Conservation (phyloP, 1,284 basidiomycete species). For the Microbotryum intermedium region DNA sequence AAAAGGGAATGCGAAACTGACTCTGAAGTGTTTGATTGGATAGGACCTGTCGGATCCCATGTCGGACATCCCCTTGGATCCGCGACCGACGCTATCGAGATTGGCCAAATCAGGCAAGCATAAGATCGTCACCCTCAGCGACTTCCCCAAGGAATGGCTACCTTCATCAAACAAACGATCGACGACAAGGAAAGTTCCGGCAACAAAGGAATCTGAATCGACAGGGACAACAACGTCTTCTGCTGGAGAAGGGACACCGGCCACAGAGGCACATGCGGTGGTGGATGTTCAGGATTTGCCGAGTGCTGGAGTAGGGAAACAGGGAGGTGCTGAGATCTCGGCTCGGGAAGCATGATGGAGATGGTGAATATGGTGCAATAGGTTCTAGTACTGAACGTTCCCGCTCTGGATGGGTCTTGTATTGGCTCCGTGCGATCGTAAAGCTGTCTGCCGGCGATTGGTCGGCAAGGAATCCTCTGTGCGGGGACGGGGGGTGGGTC, state of each 20-base stretch:
- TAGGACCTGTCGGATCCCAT: slow-evolving; percentile 31
- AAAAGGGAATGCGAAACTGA: neutral
- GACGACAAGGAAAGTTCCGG: neutral
- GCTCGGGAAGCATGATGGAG: too few species aligned
- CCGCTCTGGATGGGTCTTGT: too few species aligned
- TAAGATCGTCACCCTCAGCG: slow-evolving; percentile 30
- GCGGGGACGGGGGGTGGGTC: too few species aligned
- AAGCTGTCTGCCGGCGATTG: too few species aligned
- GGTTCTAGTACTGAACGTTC: too few species aligned
- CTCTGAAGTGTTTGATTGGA: neutral
- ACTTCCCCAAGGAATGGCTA: slow-evolving; percentile 41
- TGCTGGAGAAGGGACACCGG: too few species aligned
- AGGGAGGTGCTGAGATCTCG: neutral
- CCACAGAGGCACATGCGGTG: neutral
- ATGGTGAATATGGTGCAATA: too few species aligned
- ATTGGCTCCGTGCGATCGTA: too few species aligned
- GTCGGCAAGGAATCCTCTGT: too few species aligned
- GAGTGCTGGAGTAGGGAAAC: slow-evolving; percentile 2
- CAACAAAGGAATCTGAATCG: neutral
- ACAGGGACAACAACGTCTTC: neutral
- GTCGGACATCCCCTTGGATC: slow-evolving; percentile 38
- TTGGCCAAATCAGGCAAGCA: slow-evolving; percentile 30
- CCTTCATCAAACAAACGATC: neutral
- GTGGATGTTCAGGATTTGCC: neutral
- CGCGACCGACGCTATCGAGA: slow-evolving; percentile 30